phyloP scores from a whole-genome alignment of 176 grass and related monocot species.

The Triticum aestivum region DNA sequence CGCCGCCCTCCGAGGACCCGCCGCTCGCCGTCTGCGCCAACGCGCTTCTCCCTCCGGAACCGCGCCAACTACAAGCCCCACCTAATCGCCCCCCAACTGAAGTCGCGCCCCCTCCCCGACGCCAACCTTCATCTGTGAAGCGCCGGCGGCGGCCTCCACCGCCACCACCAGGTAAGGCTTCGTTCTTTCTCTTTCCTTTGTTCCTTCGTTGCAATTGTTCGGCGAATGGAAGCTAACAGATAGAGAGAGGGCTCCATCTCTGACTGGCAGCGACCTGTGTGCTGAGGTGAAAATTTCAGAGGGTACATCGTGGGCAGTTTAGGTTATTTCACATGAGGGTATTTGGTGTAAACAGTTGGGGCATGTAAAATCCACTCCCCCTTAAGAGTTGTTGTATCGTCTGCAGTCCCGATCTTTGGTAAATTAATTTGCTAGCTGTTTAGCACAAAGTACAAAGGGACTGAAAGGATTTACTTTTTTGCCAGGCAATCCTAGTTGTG shows the following conservation, averaged over 20 bases:
- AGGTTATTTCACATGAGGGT: not conserved
- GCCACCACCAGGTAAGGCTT: no score
- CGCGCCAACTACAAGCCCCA: no score
- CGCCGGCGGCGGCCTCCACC: no score
- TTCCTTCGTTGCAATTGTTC: no score
- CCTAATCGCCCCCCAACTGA: no score
- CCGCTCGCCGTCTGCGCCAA: no score
- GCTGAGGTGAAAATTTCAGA: not conserved
- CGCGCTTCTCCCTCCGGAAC: no score
- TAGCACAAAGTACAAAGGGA: not conserved
- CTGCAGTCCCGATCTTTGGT: not conserved
- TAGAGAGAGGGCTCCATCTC: not conserved
- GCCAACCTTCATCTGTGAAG: no score
- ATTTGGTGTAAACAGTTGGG: not conserved
- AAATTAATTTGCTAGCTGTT: not conserved
- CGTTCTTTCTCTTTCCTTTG: no score
- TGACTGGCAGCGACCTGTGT: not conserved
- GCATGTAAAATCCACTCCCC: not conserved
- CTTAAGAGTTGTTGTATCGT: not conserved
- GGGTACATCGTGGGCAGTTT: not conserved
- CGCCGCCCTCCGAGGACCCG: no score
- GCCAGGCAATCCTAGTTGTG: not conserved
- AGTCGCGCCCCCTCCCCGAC: no score
- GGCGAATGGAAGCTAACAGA: no score
- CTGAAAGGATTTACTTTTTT: not conserved